phyloP scores from a whole-genome alignment of 352 stramenopile species.

The Phytopythium boreale region DNA sequence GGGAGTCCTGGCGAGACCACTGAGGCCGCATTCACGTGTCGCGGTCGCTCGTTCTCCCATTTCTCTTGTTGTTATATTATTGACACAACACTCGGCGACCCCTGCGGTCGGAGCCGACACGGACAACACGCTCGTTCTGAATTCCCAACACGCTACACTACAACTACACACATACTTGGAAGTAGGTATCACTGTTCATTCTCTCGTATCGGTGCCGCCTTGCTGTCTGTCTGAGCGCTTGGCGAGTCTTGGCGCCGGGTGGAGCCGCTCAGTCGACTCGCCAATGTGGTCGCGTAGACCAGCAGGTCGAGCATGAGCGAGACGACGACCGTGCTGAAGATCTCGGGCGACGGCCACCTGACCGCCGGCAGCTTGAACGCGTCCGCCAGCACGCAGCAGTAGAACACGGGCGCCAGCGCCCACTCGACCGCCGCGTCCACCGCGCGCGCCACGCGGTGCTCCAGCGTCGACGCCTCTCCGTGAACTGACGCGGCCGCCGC shows the following conservation, averaged over 20 bases:
- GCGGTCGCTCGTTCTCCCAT: neutral
- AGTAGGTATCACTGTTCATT: neutral
- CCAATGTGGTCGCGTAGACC: slow-evolving; percentile 12
- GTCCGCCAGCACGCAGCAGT: slow-evolving; percentile 38
- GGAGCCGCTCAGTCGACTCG: neutral
- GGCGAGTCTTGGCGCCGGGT: neutral
- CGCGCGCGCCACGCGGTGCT: neutral
- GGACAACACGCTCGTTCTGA: neutral
- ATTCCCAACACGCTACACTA: neutral
- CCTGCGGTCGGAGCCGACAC: neutral
- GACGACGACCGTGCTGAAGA: slow-evolving; percentile 41
- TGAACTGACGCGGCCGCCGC: neutral
- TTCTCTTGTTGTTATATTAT: slow-evolving; percentile 1
- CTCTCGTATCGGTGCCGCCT: slow-evolving; percentile 3
- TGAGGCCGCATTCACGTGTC: slow-evolving; percentile 12
- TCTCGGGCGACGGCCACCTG: slow-evolving; percentile 21
- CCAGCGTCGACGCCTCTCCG: slow-evolving; percentile 5
- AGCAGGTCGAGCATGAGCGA: slow-evolving; percentile 41
- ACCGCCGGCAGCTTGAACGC: slow-evolving; percentile 12
- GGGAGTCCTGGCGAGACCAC: slow-evolving; percentile 82
- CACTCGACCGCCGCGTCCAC: slow-evolving; percentile 30
- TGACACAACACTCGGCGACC: neutral
- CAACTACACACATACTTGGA: neutral
- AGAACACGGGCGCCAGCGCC: slow-evolving; percentile 38
- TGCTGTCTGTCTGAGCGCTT: neutral